A percentile compares a stretch with the other conserved stretches of the same genome.
Conservation (phyloP, 495 filamentous ascomycete species). For the Xylaria sp. region DNA sequence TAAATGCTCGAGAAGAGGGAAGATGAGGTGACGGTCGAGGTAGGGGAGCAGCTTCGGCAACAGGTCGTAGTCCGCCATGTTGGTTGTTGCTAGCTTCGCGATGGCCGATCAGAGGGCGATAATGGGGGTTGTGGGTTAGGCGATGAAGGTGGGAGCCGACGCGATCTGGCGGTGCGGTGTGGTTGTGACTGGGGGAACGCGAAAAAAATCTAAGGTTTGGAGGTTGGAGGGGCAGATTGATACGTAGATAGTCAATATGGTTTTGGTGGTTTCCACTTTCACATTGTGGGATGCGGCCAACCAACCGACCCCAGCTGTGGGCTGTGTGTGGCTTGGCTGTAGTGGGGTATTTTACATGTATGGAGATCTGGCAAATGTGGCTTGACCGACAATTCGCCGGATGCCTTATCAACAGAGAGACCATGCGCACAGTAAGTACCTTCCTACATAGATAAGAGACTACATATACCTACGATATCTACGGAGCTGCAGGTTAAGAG, state of each 20-base stretch:
- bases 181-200: neutral
- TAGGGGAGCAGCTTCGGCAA: slow-evolving; percentile 87
- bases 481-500: no score
- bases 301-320: slow-evolving; percentile 6
- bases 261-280: slow-evolving; percentile 32
- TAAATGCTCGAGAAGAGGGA: slow-evolving; percentile 88
- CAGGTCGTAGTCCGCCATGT: slow-evolving; percentile 83
- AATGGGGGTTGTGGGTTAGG: slow-evolving; percentile 17
- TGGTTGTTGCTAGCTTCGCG: slow-evolving; percentile 30
- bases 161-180: slow-evolving; percentile 11
- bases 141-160: slow-evolving; percentile 18
- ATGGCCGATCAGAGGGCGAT: slow-evolving; percentile 14
- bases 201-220: slow-evolving; percentile 25
- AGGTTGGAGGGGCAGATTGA: slow-evolving; percentile 27
- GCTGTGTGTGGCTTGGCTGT: neutral
- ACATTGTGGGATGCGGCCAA: slow-evolving; percentile 29
- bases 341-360: no score
- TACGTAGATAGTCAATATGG: slow-evolving; percentile 17
- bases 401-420: slow-evolving; percentile 40
- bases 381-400: slow-evolving; percentile 38
- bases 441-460: no score
- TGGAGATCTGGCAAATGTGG: slow-evolving; percentile 33
- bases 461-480: no score
- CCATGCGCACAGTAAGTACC: no score
- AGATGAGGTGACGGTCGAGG: slow-evolving; percentile 95